Conservation (phyloP, 768 basidiomycete genomes). For the Auriscalpium orientale region DNA sequence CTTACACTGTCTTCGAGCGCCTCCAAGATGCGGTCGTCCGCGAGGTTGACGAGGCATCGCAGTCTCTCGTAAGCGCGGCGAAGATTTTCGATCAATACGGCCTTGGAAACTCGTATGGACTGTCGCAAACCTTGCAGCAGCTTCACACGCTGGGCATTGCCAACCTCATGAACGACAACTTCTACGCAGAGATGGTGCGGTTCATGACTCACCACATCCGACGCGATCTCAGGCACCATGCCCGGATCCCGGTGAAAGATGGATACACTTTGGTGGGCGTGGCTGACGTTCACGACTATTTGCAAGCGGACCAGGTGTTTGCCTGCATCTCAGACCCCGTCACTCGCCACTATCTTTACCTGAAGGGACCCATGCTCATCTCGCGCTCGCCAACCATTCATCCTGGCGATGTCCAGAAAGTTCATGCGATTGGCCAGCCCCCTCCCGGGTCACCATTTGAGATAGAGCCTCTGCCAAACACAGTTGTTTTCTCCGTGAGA, state of each 20-base stretch:
- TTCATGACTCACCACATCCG: slow-evolving; percentile 54
- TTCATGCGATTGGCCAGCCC: slow-evolving; percentile 49
- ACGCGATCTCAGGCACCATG: slow-evolving; percentile 54
- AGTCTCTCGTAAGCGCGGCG: slow-evolving; percentile 38
- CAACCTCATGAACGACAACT: slow-evolving; percentile 31
- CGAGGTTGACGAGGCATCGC: slow-evolving; percentile 35
- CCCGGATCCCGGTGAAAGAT: slow-evolving; percentile 57
- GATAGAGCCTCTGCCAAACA: slow-evolving; percentile 45
- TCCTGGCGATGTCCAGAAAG: slow-evolving; percentile 62
- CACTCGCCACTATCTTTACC: slow-evolving; percentile 29
- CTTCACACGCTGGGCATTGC: slow-evolving; percentile 42
- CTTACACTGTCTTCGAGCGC: slow-evolving; percentile 41
- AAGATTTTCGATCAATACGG: slow-evolving; percentile 47
- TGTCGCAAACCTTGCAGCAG: slow-evolving; percentile 43
- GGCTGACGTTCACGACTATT: slow-evolving; percentile 51
- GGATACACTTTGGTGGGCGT: slow-evolving; percentile 68
- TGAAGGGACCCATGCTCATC: slow-evolving; percentile 48
- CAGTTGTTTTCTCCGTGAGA: slow-evolving; percentile 54
- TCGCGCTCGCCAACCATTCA: slow-evolving; percentile 64
- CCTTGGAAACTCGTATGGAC: slow-evolving; percentile 47
- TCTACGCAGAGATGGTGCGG: slow-evolving; percentile 45
- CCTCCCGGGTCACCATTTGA: slow-evolving; percentile 45
- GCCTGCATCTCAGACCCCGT: slow-evolving; percentile 43
- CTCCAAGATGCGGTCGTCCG: slow-evolving; percentile 47
- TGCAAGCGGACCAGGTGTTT: slow-evolving; percentile 52